Evolutionary conservation across 208 protist genomes (phyloP).

Genomic region (Acanthamoeba divionensis): DNA sequence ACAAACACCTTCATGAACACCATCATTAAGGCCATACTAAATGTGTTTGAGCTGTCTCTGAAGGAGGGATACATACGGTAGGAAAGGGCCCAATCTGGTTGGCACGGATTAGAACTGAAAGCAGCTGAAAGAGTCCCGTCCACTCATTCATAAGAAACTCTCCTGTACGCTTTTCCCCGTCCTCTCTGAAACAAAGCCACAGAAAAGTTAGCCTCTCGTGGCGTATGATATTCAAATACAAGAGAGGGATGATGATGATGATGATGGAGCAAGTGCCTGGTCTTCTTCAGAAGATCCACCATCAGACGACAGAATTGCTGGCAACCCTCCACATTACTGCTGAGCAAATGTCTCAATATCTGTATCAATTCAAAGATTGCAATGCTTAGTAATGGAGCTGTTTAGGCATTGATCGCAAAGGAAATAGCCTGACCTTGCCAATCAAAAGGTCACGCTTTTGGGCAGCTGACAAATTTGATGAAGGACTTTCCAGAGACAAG

Average conservation of each 20-base stretch:
- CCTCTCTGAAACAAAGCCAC: too few relatives aligned
- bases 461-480: background rate
- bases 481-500: background rate
- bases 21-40: too few relatives aligned
- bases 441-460: slow-evolving; percentile 26
- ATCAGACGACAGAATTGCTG: slow-evolving; percentile 13
- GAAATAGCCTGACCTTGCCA: background rate
- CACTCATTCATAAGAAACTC: slow-evolving; percentile 33
- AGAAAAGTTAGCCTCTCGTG: too few relatives aligned
- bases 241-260: too few relatives aligned
- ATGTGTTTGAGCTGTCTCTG: background rate
- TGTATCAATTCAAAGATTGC: background rate
- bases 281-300: slow-evolving; percentile 19
- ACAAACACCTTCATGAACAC: background rate
- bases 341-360: slow-evolving; percentile 40
- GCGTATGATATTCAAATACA: too few relatives aligned
- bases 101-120: slow-evolving; percentile 16
- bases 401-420: background rate
- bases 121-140: slow-evolving; percentile 18
- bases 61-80: background rate
- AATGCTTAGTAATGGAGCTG: background rate
- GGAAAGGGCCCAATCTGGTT: slow-evolving; percentile 1
- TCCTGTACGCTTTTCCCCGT: background rate
- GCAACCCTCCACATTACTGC: slow-evolving; percentile 39
- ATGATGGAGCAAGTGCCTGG: background rate